Evolutionary conservation across 2,329 filamentous ascomycete genomes (phyloP).

Genomic region (Curvularia eragrostidis): DNA sequence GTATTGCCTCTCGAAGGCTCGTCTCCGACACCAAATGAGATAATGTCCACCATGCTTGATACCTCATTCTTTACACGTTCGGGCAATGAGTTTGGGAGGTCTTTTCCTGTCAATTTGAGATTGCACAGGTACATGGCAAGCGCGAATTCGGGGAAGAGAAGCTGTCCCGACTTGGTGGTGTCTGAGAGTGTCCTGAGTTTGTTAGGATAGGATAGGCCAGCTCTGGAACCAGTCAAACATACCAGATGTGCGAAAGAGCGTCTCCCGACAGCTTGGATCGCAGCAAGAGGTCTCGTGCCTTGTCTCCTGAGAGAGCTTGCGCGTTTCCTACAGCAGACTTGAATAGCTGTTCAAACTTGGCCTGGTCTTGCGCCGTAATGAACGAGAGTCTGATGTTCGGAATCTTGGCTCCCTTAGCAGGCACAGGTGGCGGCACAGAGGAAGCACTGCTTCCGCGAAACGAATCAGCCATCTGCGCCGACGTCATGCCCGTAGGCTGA

Average conservation of each 20-base stretch:
- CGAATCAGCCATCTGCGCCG: conserved; percentile 68
- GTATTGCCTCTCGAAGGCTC: conserved; percentile 62
- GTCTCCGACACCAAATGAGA: conserved; percentile 90
- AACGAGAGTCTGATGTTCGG: conserved; percentile 95
- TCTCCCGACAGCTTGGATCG: conserved; percentile 88
- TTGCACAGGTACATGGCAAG: conserved; percentile 99
- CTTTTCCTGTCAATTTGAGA: conserved; percentile 84
- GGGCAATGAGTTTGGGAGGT: conserved; percentile 75
- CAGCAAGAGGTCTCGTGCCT: conserved; percentile 86
- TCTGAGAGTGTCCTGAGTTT: conserved; percentile 80
- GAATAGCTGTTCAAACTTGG: conserved; percentile 97
- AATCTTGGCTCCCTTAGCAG: conserved; percentile 76
- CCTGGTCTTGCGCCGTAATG: conserved; percentile 91
- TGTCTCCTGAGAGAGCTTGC: conserved; percentile 87
- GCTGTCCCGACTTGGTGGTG: conserved; percentile 92
- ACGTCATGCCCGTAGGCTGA: conserved; percentile 67
- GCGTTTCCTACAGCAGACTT: conserved; percentile 89
- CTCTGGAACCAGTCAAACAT: conserved; percentile 37
- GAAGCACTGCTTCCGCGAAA: conserved; percentile 55
- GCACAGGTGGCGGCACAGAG: conserved; percentile 64
- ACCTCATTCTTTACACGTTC: conserved; percentile 94
- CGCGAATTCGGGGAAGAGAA: conserved; percentile 97
- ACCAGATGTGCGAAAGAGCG: conserved; percentile 93
- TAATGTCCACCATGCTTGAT: conserved; percentile 99
- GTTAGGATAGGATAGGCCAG: conserved; percentile 24